Conservation (phyloP, 2,329 filamentous ascomycete species). For the Fusarium tanahbumbuense region DNA sequence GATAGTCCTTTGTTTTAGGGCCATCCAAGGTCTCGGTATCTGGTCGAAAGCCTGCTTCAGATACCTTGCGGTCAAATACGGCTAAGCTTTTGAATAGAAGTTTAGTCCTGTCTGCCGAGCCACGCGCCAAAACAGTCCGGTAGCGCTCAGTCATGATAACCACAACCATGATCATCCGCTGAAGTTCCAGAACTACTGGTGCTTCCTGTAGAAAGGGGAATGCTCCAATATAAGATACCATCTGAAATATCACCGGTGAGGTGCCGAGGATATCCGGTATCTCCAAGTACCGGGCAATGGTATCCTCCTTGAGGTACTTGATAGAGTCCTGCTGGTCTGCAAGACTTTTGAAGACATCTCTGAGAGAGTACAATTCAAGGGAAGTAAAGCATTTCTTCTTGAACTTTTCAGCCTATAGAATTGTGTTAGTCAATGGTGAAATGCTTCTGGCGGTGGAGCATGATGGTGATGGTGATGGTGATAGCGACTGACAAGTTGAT, state of each 20-base stretch:
- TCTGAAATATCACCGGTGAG: constrained; percentile 76
- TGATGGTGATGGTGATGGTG: constrained; percentile 21
- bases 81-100: constrained; percentile 78
- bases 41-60: constrained; percentile 37
- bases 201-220: constrained; percentile 80
- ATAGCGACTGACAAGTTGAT: constrained; percentile 59
- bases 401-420: constrained; percentile 68
- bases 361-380: constrained; percentile 78
- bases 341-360: constrained; percentile 77
- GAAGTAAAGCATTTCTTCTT: constrained; percentile 77
- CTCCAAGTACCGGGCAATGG: constrained; percentile 77
- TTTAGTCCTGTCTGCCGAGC: constrained; percentile 68
- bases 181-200: constrained; percentile 75
- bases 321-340: constrained; percentile 72
- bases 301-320: constrained; percentile 75
- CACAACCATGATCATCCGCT: constrained; percentile 77
- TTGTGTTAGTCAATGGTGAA: constrained; percentile 15
- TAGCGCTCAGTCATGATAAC: constrained; percentile 79
- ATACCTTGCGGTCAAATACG: constrained; percentile 72
- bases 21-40: neutral
- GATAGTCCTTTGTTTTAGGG: constrained; percentile 22
- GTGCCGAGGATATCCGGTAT: constrained; percentile 76
- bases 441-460: constrained; percentile 4
- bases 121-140: constrained; percentile 69
- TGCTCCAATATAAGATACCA: constrained; percentile 76